Evolutionary conservation across 371 early-diverging fungal genomes (phyloP).

Genomic region (Haplosporangium sp.): DNA sequence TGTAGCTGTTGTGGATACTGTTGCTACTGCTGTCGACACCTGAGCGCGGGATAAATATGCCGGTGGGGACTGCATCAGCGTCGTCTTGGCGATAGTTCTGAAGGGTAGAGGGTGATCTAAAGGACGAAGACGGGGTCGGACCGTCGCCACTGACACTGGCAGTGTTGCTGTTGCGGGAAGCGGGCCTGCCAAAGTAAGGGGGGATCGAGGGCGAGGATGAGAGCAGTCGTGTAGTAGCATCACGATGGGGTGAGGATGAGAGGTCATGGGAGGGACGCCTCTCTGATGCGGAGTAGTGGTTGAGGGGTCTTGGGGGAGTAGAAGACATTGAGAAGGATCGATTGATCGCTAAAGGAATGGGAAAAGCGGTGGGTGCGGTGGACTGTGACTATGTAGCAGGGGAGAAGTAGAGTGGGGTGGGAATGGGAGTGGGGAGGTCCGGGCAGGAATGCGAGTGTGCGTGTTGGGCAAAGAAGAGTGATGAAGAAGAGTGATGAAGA

Average conservation of each 20-base stretch:
- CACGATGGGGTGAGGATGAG: slow-evolving; percentile 50
- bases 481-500: neutral
- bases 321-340: slow-evolving; percentile 8
- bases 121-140: slow-evolving; percentile 43
- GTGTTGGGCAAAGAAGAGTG: too few species aligned
- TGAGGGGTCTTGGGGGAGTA: slow-evolving; percentile 20
- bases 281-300: slow-evolving; percentile 8
- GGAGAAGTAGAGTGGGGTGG: neutral
- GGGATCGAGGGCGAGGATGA: slow-evolving; percentile 46
- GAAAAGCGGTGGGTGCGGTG: too few species aligned
- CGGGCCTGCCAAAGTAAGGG: slow-evolving; percentile 29
- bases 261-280: slow-evolving; percentile 31
- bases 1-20: slow-evolving; percentile 34
- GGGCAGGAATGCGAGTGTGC: neutral
- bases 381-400: too few species aligned
- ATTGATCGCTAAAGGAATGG: neutral
- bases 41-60: slow-evolving; percentile 1
- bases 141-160: slow-evolving; percentile 24
- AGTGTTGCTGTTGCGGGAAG: slow-evolving; percentile 24
- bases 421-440: too few species aligned
- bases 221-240: slow-evolving; percentile 39
- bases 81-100: slow-evolving; percentile 45
- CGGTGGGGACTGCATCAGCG: slow-evolving; percentile 3
- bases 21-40: slow-evolving; percentile 42
- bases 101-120: slow-evolving; percentile 53